Base-by-base conservation (phyloP, 2,329 filamentous ascomycete genomes). In the Neonectria hederae region DNA sequence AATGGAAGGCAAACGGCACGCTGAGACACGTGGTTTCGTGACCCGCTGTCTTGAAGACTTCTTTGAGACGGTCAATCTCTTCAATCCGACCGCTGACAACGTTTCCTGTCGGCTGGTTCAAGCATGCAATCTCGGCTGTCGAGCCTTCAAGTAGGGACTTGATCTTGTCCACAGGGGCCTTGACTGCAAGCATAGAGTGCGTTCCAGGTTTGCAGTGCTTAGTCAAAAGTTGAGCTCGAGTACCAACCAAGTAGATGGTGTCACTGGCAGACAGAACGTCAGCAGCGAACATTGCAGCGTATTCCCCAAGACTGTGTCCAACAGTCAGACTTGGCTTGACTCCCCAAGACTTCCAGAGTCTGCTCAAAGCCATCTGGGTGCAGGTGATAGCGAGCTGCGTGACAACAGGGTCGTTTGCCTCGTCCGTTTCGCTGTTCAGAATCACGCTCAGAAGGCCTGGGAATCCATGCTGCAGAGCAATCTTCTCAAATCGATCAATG, bases 71-170 rank as follows among this genome's bases (percentile, higher is more conserved):
- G 4, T 77, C 72, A 42, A 87, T 79, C 57, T 83, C 77, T 1
- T 72, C 71, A 0, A 80, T 78, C 10, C 75, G 72, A 10, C 84
- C 85, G 22, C 80, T 81, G n/a, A 96, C 82, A 2, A 96, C 93
- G 10, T 89, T 94, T 75, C 93, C 91, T 54, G 87, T 83, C 0
- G 90, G 89, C 0, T 90, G 88, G 70, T 97, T 97, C 75, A 93
- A 86, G 80, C 93, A 96, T 17, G 92, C 90, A 32, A 87, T 71
- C 42, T 86, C 85, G 54, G 84, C 77, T 1, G 77, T 80, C 65
- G 76, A 83, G 68, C 79, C 79, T 9, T 51, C n/a, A 0, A 66
- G 53, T 1, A 73, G 21, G 0, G 53, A 46, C 1, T 48, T 59
- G 6, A 73, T 32, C 1, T 52, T 30, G 1, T 63, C 57, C 1